Percentiles rank a stretch among this genome's conserved stretches.
phyloP scores from a whole-genome alignment of 176 grass and related monocot species.

The Leersia perrieri region DNA sequence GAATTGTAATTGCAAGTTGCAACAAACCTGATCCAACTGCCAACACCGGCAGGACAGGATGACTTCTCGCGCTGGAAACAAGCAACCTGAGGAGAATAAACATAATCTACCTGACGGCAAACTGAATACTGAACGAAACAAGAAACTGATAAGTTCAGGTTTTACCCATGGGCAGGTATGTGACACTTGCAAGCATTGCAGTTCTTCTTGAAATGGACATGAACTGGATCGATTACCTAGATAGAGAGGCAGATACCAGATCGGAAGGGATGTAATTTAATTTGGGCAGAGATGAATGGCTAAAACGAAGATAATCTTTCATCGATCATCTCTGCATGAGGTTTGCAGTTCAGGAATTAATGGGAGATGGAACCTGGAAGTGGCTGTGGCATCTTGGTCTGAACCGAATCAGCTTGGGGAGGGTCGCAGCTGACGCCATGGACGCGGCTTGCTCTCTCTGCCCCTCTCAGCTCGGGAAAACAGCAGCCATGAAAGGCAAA shows the following conservation, averaged over 20 bases:
- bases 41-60: slow-evolving; percentile 9
- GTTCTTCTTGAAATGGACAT: slow-evolving; percentile 16
- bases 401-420: slow-evolving; percentile 33
- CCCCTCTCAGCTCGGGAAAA: neutral
- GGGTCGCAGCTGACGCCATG: slow-evolving; percentile 42
- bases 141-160: neutral
- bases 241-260: neutral
- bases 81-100: slow-evolving; percentile 22
- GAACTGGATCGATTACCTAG: neutral
- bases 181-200: slow-evolving; percentile 1
- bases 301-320: neutral
- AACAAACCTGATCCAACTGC: slow-evolving; percentile 41
- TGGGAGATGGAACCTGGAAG: slow-evolving; percentile 19
- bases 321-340: neutral
- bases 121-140: slow-evolving; percentile 1
- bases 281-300: neutral
- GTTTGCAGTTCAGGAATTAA: neutral
- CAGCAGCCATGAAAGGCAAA: slow-evolving; percentile 29
- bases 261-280: neutral
- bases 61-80: slow-evolving; percentile 26
- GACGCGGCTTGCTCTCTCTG: neutral
- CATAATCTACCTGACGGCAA: neutral
- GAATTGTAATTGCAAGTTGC: neutral
- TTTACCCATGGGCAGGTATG: slow-evolving; percentile 12
- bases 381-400: neutral